Percentiles rank a stretch among this genome's conserved stretches.
These are phyloP conservation scores for Trichoderma gamsii DNA, from an alignment of 495 filamentous ascomycete genomes.

Conservation along the genomic window DNA sequence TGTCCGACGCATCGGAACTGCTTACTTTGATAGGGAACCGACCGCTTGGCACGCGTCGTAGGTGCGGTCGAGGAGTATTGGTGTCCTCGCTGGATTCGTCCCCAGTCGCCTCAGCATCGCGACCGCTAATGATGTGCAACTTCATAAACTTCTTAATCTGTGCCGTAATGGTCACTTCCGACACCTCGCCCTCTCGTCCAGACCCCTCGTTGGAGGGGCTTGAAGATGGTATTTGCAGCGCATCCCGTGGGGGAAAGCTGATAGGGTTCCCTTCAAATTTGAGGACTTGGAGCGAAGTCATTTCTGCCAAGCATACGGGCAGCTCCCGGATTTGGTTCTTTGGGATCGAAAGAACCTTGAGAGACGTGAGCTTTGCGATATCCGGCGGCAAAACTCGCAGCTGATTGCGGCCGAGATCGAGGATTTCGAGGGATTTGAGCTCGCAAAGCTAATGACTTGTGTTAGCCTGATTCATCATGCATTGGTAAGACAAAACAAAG, in stretches of 20 bases:
- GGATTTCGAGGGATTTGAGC: slow-evolving; percentile 79
- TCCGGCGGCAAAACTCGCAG: slow-evolving; percentile 70
- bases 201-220: slow-evolving; percentile 39
- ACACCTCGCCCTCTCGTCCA: slow-evolving; percentile 43
- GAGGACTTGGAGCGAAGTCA: slow-evolving; percentile 78
- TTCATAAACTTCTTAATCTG: slow-evolving; percentile 75
- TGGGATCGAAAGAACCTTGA: slow-evolving; percentile 73
- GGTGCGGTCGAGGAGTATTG: slow-evolving; percentile 67
- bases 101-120: slow-evolving; percentile 57
- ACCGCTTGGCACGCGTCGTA: slow-evolving; percentile 66
- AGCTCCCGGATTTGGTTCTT: slow-evolving; percentile 81
- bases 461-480: slow-evolving; percentile 14
- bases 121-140: slow-evolving; percentile 43
- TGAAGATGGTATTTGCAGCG: slow-evolving; percentile 43
- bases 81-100: slow-evolving; percentile 59
- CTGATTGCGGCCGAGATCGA: slow-evolving; percentile 85
- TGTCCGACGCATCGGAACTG: slow-evolving; percentile 46
- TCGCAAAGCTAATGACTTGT: slow-evolving; percentile 53
- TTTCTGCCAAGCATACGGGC: slow-evolving; percentile 76
- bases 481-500: neutral
- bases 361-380: slow-evolving; percentile 66
- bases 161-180: slow-evolving; percentile 62
- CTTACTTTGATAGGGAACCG: slow-evolving; percentile 82
- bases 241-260: slow-evolving; percentile 57
- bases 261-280: slow-evolving; percentile 86